Evolutionary conservation across 2,329 filamentous ascomycete genomes (phyloP), one percentile per base, ranked within the genome.

Genomic region (Epichloe brachyelytri): DNA sequence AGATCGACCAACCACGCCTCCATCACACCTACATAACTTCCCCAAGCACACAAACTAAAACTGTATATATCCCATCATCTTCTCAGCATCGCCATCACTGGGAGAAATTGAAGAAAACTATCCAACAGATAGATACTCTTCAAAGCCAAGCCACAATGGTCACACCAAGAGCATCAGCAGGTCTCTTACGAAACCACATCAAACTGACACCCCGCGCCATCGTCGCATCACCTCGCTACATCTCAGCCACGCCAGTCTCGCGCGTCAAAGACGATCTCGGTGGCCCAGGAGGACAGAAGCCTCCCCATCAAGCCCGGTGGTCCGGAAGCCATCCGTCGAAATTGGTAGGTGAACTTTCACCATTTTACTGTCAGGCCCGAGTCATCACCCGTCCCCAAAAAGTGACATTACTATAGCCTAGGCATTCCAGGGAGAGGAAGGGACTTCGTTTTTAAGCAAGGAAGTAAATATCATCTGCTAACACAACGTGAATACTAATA

Each of bases 281-380:
- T 17, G 65, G 65, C 2, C 65, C 65, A 1, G 62, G 59, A n/a
- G 65, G 64, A 36, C 65, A 68, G n/a, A 52, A 62, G 51, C 57
- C 59, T 3, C 53, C 56, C 1, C 62, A 11, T 49, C 34, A 56
- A 53, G 11, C 60, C 64, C 0, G 62, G 60, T 7, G 63, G 61
- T 3, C 55, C 60, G 4, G 66, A 68, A 3, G 57, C 54, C 2
- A 5, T 64, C 8, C 59, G 59, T 43, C 58, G 61, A 4, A 67
- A 67, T 47, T 68, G 64, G 66, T 68, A 56, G 19, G 46, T 38
- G 41, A 37, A 19, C 30, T 6, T n/a, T 12, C 36, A 7, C 14
- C 34, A 5, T 10, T 41, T 41, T 4, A 10, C 26, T 10, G 26
- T 10, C 26, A 7, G 26, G 26, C 26, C 26, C 2, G 3, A 30